Base-by-base conservation (phyloP, 306 rosid genomes). In the Trifolium subterraneum region DNA sequence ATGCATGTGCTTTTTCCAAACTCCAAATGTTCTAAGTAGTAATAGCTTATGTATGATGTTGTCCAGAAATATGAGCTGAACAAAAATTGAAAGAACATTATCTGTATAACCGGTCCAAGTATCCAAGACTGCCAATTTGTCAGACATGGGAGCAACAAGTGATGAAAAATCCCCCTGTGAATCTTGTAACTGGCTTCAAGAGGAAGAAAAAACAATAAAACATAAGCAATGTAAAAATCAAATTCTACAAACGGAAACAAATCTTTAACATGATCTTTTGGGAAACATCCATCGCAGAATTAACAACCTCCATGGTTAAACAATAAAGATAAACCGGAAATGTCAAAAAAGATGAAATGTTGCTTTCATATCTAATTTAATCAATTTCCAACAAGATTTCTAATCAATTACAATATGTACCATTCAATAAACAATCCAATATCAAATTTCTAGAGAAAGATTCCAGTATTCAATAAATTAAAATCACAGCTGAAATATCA, bases 141-240 rank as follows among this genome's bases (percentile, higher is more conserved):
- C 69, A 11, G 62, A 78, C 70, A 75, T 50, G 77, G 88, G 68
- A 70, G 85, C 85, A 73, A 64, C 68, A 70, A 80, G 82, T 55
- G 66, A 74, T 75, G 78, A 80, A 71, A 81, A 71, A 36, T 77
- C 76, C 75, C 76, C 88, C 72, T 64, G 61, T 64, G 79, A 73
- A 70, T 70, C 75, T 74, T 80, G 81, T 71, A 79, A 76, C 87
- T 82, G 79, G 83, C 80, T 77, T 84, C 86, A 83, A 82, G 56
- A 67, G 62, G 42, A 70, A 41, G 54, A 74, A 80, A 78, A 72
- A 47, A n/a, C n/a, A 29, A 68, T 77, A 82, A 52, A 76, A 58
- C 67, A 70, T 86, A 45, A 86, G 89, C 81, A 78, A 62, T 41
- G 72, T 72, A 54, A 72, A 52, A 23, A 77, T 50, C 56, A 77